phyloP scores from a whole-genome alignment of 129 eudicot species.

The Logfia minima region DNA sequence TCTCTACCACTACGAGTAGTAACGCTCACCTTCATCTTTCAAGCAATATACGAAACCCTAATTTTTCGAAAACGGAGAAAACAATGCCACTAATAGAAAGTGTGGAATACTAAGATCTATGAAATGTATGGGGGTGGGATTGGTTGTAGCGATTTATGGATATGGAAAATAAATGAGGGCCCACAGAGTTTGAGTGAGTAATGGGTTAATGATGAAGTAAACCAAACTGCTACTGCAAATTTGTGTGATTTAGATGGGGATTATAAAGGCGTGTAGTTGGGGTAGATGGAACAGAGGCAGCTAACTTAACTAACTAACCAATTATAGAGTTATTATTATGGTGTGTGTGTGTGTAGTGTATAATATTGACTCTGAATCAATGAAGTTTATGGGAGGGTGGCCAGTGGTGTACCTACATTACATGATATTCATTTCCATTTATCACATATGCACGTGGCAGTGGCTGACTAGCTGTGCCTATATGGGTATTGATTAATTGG shows the following conservation, averaged over 20 bases:
- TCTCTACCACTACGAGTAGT: conserved; percentile 85
- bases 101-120: neutral
- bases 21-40: conserved; percentile 78
- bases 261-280: conserved; percentile 55
- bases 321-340: no score
- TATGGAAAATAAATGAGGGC: neutral
- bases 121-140: neutral
- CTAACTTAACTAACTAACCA: neutral
- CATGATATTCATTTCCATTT: neutral
- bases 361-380: neutral
- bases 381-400: neutral
- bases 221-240: neutral
- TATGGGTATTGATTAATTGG: neutral
- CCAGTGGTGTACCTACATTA: neutral
- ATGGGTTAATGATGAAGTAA: conserved; percentile 5
- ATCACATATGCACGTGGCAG: neutral
- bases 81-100: conserved; percentile 9
- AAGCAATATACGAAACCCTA: conserved; percentile 19
- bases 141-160: conserved; percentile 10
- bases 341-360: neutral
- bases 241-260: conserved; percentile 19
- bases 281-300: neutral
- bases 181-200: neutral
- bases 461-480: neutral
- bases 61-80: conserved; percentile 7